phyloP scores from a whole-genome alignment of 768 basidiomycete genomes.

The Dioszegia aurantiaca region DNA sequence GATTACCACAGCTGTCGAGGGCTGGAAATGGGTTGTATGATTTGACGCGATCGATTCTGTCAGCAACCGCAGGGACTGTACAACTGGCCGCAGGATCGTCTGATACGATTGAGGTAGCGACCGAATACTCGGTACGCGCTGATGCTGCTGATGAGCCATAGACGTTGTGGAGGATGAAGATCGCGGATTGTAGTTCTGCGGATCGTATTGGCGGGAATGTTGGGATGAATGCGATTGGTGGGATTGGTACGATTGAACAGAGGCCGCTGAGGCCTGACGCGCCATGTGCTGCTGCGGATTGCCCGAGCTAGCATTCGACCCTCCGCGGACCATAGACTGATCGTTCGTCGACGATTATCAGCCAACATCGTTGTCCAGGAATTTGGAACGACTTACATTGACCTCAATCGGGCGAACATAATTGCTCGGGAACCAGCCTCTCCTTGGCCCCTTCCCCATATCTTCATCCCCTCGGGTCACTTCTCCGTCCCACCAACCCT shows the following conservation, averaged over 20 bases:
- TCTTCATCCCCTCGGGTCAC: conserved; percentile 59
- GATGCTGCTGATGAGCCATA: conserved; percentile 50
- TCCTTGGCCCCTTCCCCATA: conserved; percentile 48
- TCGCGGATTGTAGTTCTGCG: conserved; percentile 21
- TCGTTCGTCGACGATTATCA: no score
- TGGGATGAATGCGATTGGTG: conserved; percentile 11
- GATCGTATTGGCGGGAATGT: conserved; percentile 26
- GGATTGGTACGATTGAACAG: not conserved
- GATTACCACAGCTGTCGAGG: conserved; percentile 90
- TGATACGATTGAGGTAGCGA: conserved; percentile 64
- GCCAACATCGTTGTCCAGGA: no score
- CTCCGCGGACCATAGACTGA: no score
- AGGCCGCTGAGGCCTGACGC: conserved; percentile 2
- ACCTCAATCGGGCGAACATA: conserved; percentile 56
- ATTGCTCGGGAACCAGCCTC: conserved; percentile 99
- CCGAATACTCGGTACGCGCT: conserved; percentile 47
- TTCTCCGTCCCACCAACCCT: conserved; percentile 99
- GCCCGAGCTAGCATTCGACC: conserved; percentile 8
- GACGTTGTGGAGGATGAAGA: conserved; percentile 31
- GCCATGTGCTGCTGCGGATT: not conserved
- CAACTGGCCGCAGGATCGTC: conserved; percentile 74
- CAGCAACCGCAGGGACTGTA: conserved; percentile 79
- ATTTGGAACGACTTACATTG: conserved; percentile 10
- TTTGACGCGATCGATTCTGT: conserved; percentile 78
- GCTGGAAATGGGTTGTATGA: conserved; percentile 79